These are phyloP conservation scores for Cairneyella variabilis DNA, from an alignment of 495 filamentous ascomycete species.

Conservation along the genomic window DNA sequence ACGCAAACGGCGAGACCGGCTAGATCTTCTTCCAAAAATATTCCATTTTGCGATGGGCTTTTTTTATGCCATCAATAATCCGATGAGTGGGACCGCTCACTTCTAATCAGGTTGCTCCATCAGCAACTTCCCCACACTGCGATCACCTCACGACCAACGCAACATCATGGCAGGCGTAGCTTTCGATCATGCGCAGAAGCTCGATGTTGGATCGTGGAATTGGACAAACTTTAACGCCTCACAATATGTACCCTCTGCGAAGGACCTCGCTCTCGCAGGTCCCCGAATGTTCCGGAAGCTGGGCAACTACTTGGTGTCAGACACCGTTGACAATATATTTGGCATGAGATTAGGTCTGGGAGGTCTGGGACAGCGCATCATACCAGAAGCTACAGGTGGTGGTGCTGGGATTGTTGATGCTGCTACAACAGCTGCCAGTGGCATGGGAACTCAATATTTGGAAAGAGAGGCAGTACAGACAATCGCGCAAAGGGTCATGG, in stretches of 20 bases:
- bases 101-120: neutral
- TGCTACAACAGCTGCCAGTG: slow-evolving; percentile 33
- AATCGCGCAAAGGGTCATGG: slow-evolving; percentile 34
- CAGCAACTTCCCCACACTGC: neutral
- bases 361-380: slow-evolving; percentile 51
- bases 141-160: neutral
- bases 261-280: slow-evolving; percentile 54
- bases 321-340: slow-evolving; percentile 56
- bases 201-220: slow-evolving; percentile 24
- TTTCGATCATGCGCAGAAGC: slow-evolving; percentile 11
- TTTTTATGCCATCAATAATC: neutral
- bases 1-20: neutral
- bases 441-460: slow-evolving; percentile 28
- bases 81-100: neutral
- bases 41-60: neutral
- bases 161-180: slow-evolving; percentile 17
- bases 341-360: slow-evolving; percentile 39
- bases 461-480: slow-evolving; percentile 24
- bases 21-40: neutral
- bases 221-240: slow-evolving; percentile 27
- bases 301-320: slow-evolving; percentile 54
- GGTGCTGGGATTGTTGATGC: slow-evolving; percentile 20
- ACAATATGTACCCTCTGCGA: slow-evolving; percentile 30
- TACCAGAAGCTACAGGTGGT: slow-evolving; percentile 52
- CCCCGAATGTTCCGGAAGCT: slow-evolving; percentile 62